phyloP scores from a whole-genome alignment of 2,329 filamentous ascomycete species.

The Aureobasidium sp. region DNA sequence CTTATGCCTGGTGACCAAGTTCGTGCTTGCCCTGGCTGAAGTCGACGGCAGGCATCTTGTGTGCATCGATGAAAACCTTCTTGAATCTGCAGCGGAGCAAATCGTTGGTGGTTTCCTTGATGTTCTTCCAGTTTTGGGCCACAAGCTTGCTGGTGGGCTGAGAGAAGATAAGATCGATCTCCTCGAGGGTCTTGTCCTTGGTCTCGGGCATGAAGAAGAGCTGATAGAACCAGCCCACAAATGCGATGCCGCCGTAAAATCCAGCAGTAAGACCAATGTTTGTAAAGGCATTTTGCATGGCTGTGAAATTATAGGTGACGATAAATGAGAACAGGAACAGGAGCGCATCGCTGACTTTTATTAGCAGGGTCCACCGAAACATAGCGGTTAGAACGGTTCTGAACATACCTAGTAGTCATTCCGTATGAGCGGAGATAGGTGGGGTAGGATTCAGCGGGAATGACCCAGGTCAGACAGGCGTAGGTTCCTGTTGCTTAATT shows the following conservation, averaged over 20 bases:
- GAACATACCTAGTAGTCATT: too few relatives aligned
- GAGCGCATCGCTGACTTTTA: too few relatives aligned
- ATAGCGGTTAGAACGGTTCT: too few relatives aligned
- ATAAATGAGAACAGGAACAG: conserved; percentile 60
- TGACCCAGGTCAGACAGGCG: conserved; percentile 25
- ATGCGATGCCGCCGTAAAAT: conserved; percentile 62
- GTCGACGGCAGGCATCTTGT: conserved; percentile 13
- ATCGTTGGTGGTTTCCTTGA: conserved; percentile 40
- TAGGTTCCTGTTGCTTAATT: conserved; percentile 18
- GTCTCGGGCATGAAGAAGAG: conserved; percentile 71
- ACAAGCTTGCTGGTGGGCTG: conserved; percentile 58
- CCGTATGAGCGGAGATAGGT: conserved; percentile 67
- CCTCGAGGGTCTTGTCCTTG: conserved; percentile 61
- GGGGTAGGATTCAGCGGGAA: conserved; percentile 62
- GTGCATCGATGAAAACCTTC: conserved; percentile 41
- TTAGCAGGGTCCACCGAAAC: too few relatives aligned
- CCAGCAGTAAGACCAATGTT: conserved; percentile 59
- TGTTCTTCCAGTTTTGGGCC: conserved; percentile 48
- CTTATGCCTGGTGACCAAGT: conserved; percentile 4
- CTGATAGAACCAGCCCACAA: conserved; percentile 58
- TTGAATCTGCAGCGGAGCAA: conserved; percentile 37
- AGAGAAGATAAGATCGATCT: conserved; percentile 62
- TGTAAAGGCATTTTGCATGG: conserved; percentile 63
- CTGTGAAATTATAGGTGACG: conserved; percentile 68
- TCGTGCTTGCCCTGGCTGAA: conserved; percentile 7